Evolutionary conservation across 805 yeast species (phyloP), one percentile per base, ranked within the genome.

Genomic region (Danielozyma ontarioensis): DNA sequence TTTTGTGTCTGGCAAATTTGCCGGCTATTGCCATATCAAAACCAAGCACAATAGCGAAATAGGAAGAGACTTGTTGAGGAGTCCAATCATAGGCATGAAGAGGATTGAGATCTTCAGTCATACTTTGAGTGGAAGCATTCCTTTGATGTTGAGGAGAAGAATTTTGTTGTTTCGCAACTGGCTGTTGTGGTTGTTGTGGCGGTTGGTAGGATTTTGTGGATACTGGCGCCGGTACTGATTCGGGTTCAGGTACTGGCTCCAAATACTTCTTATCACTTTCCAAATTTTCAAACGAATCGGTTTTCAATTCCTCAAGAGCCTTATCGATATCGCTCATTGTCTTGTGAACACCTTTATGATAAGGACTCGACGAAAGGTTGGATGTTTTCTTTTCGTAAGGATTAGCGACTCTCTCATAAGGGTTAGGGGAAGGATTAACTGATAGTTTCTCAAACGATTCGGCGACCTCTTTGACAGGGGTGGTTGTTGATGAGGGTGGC

Each of bases 1-100:
- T 87, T 48, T 88, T 87, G 59, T 93, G 97, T 46, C 80, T 76
- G 4, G 80, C 78, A 57, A 93, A 93, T 49, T 83, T 79, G 1
- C 83, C 78, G 2, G 94, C 80, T n/a, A 83, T 75, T 17, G 71
- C 75, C 35, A 70, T 57, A 42, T 86, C 95, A 50, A 86, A 86
- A 5, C 93, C 93, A 25, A 78, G 59, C 17, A 68, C 68, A n/a
- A 58, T 42, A 2, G 78, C 71, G 50, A 93, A 86, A 56, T 86
- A 86, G 5, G 80, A 72, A 1, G 83, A 73, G 1, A 93, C 97
- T 48, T 93, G 89, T 33, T 77, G 76, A 0, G 97, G 93, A 0
- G 86, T 64, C 99, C 99, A 93, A 7, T 61, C 51, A 25, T 56
- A 56, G 4, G 76, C 84, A 25, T 68, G 62, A 17, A 58, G 49